Evolutionary conservation across 441 rosid genomes (phyloP).

Genomic region (Francoa sonchifolia): DNA sequence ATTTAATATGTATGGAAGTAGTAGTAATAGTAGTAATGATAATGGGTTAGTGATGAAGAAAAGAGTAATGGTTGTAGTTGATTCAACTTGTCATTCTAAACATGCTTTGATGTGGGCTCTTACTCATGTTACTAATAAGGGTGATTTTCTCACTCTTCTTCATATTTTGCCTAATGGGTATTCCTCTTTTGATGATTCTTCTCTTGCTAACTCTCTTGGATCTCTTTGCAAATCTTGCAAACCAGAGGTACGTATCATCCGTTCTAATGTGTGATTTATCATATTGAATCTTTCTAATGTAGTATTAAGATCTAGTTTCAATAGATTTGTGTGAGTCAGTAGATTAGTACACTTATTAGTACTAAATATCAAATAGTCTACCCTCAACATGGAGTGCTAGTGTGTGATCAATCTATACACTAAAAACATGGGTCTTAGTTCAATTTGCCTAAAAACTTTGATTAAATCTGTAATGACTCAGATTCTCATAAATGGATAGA

Average conservation of each 20-base stretch:
- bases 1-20: slow-evolving; percentile 19
- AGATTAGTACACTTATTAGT: no score
- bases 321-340: no score
- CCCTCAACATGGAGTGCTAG: not conserved
- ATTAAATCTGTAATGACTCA: not conserved
- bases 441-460: not conserved
- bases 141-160: slow-evolving; percentile 77
- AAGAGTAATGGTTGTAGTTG: slow-evolving; percentile 86
- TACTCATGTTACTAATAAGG: slow-evolving; percentile 62
- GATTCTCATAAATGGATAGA: not conserved
- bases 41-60: slow-evolving; percentile 36
- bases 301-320: no score
- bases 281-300: no score
- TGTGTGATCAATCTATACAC: not conserved
- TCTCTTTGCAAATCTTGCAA: slow-evolving; percentile 81
- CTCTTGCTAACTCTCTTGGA: slow-evolving; percentile 57
- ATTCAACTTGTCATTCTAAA: slow-evolving; percentile 49
- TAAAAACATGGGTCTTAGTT: not conserved
- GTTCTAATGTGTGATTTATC: not conserved
- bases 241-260: slow-evolving; percentile 47
- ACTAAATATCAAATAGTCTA: no score
- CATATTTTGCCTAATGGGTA: slow-evolving; percentile 32
- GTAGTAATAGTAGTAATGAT: slow-evolving; percentile 10
- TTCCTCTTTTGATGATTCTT: slow-evolving; percentile 26
- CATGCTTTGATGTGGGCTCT: slow-evolving; percentile 98